Evolutionary conservation across 345 rosid species (phyloP).

Genomic region (Salix purpurea): DNA sequence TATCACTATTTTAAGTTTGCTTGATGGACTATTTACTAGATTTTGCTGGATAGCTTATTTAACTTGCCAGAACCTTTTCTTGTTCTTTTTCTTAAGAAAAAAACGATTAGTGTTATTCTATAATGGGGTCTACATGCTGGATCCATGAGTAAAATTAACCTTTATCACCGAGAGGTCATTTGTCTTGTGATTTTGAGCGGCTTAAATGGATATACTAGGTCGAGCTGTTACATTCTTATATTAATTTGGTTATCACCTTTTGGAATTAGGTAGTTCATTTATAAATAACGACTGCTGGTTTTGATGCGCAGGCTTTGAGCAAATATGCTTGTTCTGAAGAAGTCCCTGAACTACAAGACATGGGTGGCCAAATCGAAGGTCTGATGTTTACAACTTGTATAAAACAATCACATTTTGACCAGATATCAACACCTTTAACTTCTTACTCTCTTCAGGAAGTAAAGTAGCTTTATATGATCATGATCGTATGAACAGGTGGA

Average conservation of each 20-base stretch:
- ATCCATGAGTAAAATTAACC: neutral
- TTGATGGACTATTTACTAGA: neutral
- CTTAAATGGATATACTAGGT: neutral
- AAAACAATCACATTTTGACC: neutral
- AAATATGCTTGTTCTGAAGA: conserved; percentile 97
- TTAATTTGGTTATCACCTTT: neutral
- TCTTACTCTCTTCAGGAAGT: neutral
- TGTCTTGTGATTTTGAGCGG: neutral
- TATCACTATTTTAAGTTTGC: neutral
- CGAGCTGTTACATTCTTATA: neutral
- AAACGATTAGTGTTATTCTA: neutral
- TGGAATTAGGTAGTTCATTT: neutral
- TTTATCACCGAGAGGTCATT: neutral
- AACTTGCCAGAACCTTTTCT: neutral
- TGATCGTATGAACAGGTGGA: conserved; percentile 47
- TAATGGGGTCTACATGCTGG: neutral
- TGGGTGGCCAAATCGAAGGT: conserved; percentile 98
- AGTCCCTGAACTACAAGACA: conserved; percentile 92
- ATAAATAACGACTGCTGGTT: neutral
- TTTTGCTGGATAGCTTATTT: neutral
- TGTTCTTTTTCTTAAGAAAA: neutral
- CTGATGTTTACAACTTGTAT: conserved; percentile 1
- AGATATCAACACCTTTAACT: neutral
- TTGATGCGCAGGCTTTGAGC: conserved; percentile 65
- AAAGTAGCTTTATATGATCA: conserved; percentile 2